phyloP scores from a whole-genome alignment of 495 filamentous ascomycete species.

The Penicillium ucsense region DNA sequence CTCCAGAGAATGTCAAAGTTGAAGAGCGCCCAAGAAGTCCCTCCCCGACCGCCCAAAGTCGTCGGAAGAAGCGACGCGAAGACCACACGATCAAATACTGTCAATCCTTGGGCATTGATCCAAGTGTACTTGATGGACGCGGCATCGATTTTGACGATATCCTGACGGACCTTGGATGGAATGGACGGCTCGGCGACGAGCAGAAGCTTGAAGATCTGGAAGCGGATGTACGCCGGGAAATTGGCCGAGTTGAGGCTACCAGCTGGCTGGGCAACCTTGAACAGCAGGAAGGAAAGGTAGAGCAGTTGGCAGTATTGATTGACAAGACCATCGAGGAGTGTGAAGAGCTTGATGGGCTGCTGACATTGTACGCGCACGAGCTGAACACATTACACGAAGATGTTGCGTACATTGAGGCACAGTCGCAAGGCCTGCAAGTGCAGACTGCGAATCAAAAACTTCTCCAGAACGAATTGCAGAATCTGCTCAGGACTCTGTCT shows the following conservation, averaged over 20 bases:
- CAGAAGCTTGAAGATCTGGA: constrained; percentile 76
- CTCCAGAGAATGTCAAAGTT: constrained; percentile 12
- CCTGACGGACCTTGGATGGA: constrained; percentile 86
- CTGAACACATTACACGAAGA: constrained; percentile 88
- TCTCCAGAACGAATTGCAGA: constrained; percentile 76
- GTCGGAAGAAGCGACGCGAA: constrained; percentile 52
- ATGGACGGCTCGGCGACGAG: constrained; percentile 57
- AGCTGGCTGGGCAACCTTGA: constrained; percentile 85
- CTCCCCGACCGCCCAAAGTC: constrained; percentile 34
- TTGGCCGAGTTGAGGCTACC: constrained; percentile 81
- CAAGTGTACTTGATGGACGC: constrained; percentile 54
- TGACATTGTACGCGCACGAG: constrained; percentile 91
- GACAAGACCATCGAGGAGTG: constrained; percentile 87
- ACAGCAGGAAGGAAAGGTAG: constrained; percentile 80
- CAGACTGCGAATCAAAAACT: constrained; percentile 96
- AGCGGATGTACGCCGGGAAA: constrained; percentile 72
- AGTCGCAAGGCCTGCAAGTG: constrained; percentile 91
- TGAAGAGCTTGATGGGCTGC: constrained; percentile 84
- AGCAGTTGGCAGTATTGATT: constrained; percentile 70
- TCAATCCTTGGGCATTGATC: constrained; percentile 64
- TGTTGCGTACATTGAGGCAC: constrained; percentile 92
- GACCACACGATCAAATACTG: constrained; percentile 74
- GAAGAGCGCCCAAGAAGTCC: constrained; percentile 25
- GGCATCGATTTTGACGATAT: constrained; percentile 67
- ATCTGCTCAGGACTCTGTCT: constrained; percentile 73